Conservation (phyloP, 2,329 filamentous ascomycete species). For the Grosmannia clavigera region DNA sequence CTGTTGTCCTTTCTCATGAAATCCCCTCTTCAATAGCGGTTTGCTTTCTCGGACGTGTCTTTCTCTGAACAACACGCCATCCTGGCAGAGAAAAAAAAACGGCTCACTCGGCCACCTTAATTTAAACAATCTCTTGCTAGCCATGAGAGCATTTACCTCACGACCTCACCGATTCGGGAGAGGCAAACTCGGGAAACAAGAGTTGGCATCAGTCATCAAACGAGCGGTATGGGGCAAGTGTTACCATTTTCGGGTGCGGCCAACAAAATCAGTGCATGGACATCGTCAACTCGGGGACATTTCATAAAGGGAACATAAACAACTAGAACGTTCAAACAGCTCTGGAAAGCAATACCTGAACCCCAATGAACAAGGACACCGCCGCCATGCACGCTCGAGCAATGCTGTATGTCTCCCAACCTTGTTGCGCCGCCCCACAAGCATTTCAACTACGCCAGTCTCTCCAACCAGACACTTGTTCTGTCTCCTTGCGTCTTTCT, state of each 20-base stretch:
- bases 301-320: not conserved
- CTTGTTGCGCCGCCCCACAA: not conserved
- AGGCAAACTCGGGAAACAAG: no score
- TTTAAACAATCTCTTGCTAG: no score
- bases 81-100: no score
- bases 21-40: no score
- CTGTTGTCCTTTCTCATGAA: no score
- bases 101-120: no score
- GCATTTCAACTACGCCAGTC: not conserved
- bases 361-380: not conserved
- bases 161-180: no score
- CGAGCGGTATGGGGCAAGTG: not conserved
- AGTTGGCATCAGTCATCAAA: not conserved
- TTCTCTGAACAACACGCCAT: no score
- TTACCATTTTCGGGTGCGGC: not conserved
- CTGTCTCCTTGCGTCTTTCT: not conserved
- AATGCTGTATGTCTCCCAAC: not conserved
- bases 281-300: not conserved
- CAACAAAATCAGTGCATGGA: no score
- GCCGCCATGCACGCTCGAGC: slow-evolving; percentile 1
- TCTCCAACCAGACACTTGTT: not conserved
- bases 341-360: not conserved
- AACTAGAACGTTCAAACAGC: not conserved
- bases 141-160: no score
- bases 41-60: no score